Conservation (phyloP, 495 filamentous ascomycete genomes). For the Letharia lupina region DNA sequence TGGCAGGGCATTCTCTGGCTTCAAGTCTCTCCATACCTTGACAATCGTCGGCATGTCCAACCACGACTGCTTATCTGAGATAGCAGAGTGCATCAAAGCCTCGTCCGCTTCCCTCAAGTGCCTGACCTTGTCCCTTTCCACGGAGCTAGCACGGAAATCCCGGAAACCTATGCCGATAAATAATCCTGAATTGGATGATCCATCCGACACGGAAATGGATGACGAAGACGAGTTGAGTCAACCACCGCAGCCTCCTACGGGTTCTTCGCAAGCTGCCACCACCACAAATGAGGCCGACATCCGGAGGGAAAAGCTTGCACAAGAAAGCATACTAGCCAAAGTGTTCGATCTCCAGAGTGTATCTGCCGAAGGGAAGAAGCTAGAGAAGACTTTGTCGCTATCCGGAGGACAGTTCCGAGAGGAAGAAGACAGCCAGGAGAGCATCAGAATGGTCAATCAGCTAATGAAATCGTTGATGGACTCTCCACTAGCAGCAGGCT, state of each 20-base stretch:
- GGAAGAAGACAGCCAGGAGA: conserved; percentile 32
- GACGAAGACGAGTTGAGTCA: conserved; percentile 36
- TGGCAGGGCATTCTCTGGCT: conserved; percentile 46
- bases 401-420: conserved; percentile 10
- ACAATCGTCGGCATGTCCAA: conserved; percentile 49
- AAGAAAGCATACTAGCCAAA: conserved; percentile 46
- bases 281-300: conserved; percentile 28
- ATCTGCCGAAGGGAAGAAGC: conserved; percentile 26
- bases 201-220: conserved; percentile 43
- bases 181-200: conserved; percentile 29
- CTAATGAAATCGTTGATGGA: conserved; percentile 18
- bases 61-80: conserved; percentile 46
- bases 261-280: conserved; percentile 12
- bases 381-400: conserved; percentile 26
- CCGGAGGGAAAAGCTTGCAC: conserved; percentile 42
- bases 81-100: conserved; percentile 44
- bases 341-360: conserved; percentile 44
- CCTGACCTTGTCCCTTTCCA: conserved; percentile 51
- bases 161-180: conserved; percentile 37
- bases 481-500: not conserved
- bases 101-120: conserved; percentile 43
- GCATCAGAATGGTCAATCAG: conserved; percentile 36
- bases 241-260: conserved; percentile 11
- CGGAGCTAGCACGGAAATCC: conserved; percentile 40
- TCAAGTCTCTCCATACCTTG: conserved; percentile 45